Evolutionary conservation across 192 early-diverging fungal species (phyloP), one percentile per base, ranked within the genome.

Genomic region (Backusella tarrabulga): DNA sequence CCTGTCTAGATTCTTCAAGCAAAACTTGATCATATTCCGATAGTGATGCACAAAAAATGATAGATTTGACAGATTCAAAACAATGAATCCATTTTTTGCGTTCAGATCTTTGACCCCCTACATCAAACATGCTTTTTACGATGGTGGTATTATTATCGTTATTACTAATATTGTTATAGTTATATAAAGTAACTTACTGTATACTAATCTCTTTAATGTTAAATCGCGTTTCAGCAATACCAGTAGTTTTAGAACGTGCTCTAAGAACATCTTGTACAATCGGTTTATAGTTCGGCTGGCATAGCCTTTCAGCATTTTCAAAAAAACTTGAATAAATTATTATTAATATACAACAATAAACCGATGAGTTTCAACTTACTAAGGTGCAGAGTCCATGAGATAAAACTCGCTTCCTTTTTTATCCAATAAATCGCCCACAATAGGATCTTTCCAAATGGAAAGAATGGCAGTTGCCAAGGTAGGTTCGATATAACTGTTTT

Each of bases 241-340:
- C 96, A 19, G 97, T 99, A 2, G 97, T 98, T 85, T 98, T 99
- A 44, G 95, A 94, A 71, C 97, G 93, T n/a, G 97, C 94, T n/a
- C 95, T 86, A 71, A 99, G 88, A 23, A 99, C 95, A 83, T 99
- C 97, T 76, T 95, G 93, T 75, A 96, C 95, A 67, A 86, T 95
- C n/a, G 97, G 97, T 67, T 93, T 81, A 83, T 96, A 99, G 75
- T 95, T 90, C 21, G 90, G 85, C 41, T 88, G 85, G 29, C 92
- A 93, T 38, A 99, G 93, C 71, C 97, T 90, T 67, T 92, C 91
- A 38, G 97, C 91, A 73, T 96, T 87, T 74, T 91, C 91, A 86
- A 99, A 96, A 86, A 98, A 99, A 85, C 93, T 95, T 74, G 50
- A 69, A 46, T 23, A 60, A 26, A 23, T 23, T 4, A 46, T 50